Conservation (phyloP, 352 stramenopile species). For the Phytopythium vexans region DNA sequence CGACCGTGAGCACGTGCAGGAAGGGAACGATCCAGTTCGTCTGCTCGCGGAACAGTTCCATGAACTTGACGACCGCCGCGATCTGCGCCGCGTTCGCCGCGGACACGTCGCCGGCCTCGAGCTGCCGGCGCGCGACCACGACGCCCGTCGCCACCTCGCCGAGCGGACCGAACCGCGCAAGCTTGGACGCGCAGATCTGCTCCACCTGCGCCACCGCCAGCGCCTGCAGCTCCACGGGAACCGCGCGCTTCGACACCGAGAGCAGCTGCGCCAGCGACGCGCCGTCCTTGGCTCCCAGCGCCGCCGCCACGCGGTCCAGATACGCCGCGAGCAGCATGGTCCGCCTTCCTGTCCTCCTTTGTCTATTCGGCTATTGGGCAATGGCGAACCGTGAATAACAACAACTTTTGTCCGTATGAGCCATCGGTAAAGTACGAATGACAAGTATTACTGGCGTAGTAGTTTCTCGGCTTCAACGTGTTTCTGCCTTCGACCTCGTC, state of each 20-base stretch:
- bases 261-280: conserved; percentile 50
- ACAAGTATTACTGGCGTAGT: too few species aligned
- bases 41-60: conserved; percentile 81
- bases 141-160: conserved; percentile 60
- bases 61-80: conserved; percentile 78
- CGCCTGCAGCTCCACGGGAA: conserved; percentile 34
- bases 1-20: conserved; percentile 75
- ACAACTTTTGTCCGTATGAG: too few species aligned
- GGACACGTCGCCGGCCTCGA: conserved; percentile 35
- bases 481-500: too few species aligned
- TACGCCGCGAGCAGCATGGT: conserved; percentile 62
- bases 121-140: conserved; percentile 59
- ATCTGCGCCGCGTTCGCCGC: conserved; percentile 72
- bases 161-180: conserved; percentile 53
- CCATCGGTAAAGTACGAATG: too few species aligned
- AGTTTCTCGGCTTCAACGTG: too few species aligned
- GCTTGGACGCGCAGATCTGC: conserved; percentile 47
- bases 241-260: conserved; percentile 27
- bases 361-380: too few species aligned
- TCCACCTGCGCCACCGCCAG: conserved; percentile 50
- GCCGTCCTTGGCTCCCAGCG: conserved; percentile 49
- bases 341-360: too few species aligned
- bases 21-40: conserved; percentile 86
- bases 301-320: conserved; percentile 52
- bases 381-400: too few species aligned